These are phyloP conservation scores for Adansonia madagascariensis DNA, from an alignment of 441 rosid species.

Conservation along the genomic window DNA sequence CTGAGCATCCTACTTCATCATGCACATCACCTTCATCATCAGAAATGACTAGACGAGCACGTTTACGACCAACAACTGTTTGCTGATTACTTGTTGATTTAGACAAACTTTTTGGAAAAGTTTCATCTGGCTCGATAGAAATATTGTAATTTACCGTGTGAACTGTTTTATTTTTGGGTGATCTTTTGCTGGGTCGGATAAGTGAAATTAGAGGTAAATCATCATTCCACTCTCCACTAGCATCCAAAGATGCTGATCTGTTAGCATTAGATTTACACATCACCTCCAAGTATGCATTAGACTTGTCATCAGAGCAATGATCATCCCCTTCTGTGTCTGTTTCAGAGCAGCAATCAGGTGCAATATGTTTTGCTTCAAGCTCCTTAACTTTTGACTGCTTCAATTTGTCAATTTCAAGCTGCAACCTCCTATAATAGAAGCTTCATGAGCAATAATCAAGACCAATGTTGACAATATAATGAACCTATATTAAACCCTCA, in stretches of 20 bases:
- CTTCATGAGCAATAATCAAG: constrained; percentile 30
- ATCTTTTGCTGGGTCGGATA: constrained; percentile 46
- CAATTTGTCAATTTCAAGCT: constrained; percentile 58
- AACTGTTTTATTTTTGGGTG: constrained; percentile 39
- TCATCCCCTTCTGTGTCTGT: constrained; percentile 83
- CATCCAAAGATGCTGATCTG: constrained; percentile 40
- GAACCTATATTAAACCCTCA: constrained; percentile 16
- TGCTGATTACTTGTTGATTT: constrained; percentile 51
- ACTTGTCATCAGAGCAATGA: constrained; percentile 44
- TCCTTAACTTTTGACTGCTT: constrained; percentile 50
- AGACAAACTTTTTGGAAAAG: constrained; percentile 42
- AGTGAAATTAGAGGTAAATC: constrained; percentile 67
- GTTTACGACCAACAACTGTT: constrained; percentile 66
- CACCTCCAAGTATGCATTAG: constrained; percentile 44
- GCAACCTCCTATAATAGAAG: constrained; percentile 63
- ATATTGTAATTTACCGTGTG: constrained; percentile 35
- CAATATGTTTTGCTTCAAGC: constrained; percentile 40
- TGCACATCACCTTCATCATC: constrained; percentile 83
- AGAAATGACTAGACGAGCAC: constrained; percentile 69
- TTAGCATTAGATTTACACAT: constrained; percentile 43
- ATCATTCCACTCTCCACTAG: constrained; percentile 50
- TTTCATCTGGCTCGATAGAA: constrained; percentile 36
- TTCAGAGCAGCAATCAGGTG: constrained; percentile 74
- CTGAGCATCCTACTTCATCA: constrained; percentile 44
- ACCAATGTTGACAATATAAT: constrained; percentile 10